phyloP scores from a whole-genome alignment of 371 early-diverging fungal species.

The Thermomucor indicae-seudaticae region DNA sequence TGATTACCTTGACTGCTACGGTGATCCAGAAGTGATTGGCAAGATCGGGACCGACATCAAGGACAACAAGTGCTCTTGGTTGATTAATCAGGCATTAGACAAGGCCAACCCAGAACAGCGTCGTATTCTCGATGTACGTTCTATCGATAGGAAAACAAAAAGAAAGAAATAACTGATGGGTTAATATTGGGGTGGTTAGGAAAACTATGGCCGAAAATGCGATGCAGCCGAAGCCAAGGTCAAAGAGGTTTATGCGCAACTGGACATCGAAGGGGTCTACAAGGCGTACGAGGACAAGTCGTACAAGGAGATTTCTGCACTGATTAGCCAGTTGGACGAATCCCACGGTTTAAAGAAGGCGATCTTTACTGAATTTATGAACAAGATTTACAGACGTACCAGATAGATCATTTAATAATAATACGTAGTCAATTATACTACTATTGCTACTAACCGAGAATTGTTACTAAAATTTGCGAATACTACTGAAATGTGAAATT shows the following conservation, averaged over 20 bases:
- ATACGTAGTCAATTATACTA: too few relatives aligned
- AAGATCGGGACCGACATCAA: slow-evolving; percentile 98
- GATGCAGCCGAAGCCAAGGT: slow-evolving; percentile 71
- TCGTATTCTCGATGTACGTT: slow-evolving; percentile 77
- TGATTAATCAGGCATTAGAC: slow-evolving; percentile 88
- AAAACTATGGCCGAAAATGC: slow-evolving; percentile 88
- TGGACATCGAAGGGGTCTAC: slow-evolving; percentile 76
- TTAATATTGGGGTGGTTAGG: slow-evolving; percentile 19
- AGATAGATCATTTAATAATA: slow-evolving; percentile 66
- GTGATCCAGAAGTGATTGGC: slow-evolving; percentile 87
- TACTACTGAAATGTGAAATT: too few relatives aligned
- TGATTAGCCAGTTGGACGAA: slow-evolving; percentile 77
- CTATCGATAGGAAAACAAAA: too few relatives aligned
- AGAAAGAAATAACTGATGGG: slow-evolving; percentile 11
- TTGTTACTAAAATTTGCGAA: too few relatives aligned
- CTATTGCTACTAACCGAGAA: too few relatives aligned
- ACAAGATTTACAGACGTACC: slow-evolving; percentile 89
- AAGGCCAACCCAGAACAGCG: slow-evolving; percentile 78
- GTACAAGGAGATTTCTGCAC: slow-evolving; percentile 60
- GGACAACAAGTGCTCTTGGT: slow-evolving; percentile 99
- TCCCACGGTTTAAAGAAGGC: slow-evolving; percentile 65
- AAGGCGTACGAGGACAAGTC: slow-evolving; percentile 84
- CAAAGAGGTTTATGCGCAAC: slow-evolving; percentile 74
- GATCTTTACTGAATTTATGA: slow-evolving; percentile 87
- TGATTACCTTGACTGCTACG: slow-evolving; percentile 94